Evolutionary conservation across 345 rosid genomes (phyloP).

Genomic region (Salix arbutifolia): DNA sequence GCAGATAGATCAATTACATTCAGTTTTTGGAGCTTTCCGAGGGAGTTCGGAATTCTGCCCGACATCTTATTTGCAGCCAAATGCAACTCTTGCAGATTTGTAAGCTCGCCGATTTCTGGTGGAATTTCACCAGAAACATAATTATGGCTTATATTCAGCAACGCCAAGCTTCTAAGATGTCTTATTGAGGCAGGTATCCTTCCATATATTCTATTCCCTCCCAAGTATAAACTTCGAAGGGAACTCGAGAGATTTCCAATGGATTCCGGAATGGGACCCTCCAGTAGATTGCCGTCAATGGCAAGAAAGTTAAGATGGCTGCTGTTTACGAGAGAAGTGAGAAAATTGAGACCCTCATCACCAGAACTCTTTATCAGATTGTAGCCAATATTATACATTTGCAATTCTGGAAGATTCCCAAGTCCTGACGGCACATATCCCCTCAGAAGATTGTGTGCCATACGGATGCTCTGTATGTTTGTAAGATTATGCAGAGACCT

Average conservation of each 20-base stretch:
- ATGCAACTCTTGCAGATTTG: slow-evolving; percentile 34
- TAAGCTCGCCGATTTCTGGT: slow-evolving; percentile 31
- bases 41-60: slow-evolving; percentile 35
- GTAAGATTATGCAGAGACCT: slow-evolving; percentile 40
- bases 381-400: slow-evolving; percentile 32
- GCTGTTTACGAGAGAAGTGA: slow-evolving; percentile 39
- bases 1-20: slow-evolving; percentile 40
- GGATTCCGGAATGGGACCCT: slow-evolving; percentile 39
- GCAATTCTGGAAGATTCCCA: slow-evolving; percentile 32
- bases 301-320: slow-evolving; percentile 36
- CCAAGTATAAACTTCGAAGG: slow-evolving; percentile 29
- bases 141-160: slow-evolving; percentile 39
- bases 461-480: slow-evolving; percentile 29
- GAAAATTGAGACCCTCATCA: slow-evolving; percentile 27
- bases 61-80: slow-evolving; percentile 37
- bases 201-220: slow-evolving; percentile 38
- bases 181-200: slow-evolving; percentile 33
- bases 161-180: slow-evolving; percentile 33
- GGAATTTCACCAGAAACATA: slow-evolving; percentile 44
- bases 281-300: slow-evolving; percentile 34
- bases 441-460: slow-evolving; percentile 33
- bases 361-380: not conserved
- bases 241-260: slow-evolving; percentile 42
- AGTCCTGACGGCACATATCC: slow-evolving; percentile 35
- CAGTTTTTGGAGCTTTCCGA: slow-evolving; percentile 37